These are phyloP conservation scores for Tuber calosporum DNA, from an alignment of 495 filamentous ascomycete species.

Conservation along the genomic window DNA sequence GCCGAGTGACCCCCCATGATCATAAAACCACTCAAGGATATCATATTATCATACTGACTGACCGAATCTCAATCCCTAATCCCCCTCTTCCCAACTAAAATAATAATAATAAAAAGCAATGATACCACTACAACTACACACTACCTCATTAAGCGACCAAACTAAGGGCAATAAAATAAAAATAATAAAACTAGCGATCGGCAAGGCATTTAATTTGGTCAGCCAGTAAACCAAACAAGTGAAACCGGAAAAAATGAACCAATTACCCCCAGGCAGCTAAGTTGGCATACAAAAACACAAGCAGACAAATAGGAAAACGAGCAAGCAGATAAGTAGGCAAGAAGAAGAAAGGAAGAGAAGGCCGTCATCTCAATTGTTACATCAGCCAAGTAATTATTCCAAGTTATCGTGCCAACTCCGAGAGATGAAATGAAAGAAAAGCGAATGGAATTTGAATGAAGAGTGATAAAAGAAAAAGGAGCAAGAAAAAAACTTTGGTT, in stretches of 20 bases:
- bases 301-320: not conserved
- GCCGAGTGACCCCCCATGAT: not conserved
- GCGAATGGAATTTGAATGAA: not conserved
- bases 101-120: too few species aligned
- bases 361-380: slow-evolving; percentile 3
- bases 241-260: not conserved
- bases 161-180: not conserved
- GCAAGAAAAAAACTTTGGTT: not conserved
- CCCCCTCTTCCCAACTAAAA: not conserved
- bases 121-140: not conserved
- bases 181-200: not conserved
- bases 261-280: not conserved
- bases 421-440: not conserved
- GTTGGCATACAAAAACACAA: not conserved
- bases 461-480: not conserved
- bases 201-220: not conserved
- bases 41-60: not conserved
- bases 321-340: not conserved
- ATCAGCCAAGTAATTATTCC: slow-evolving; percentile 2
- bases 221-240: not conserved
- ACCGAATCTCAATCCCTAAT: not conserved
- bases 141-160: not conserved
- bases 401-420: not conserved
- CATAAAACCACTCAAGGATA: not conserved
- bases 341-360: not conserved